Evolutionary conservation across 2,329 filamentous ascomycete genomes (phyloP).

Genomic region (Fusarium sp.): DNA sequence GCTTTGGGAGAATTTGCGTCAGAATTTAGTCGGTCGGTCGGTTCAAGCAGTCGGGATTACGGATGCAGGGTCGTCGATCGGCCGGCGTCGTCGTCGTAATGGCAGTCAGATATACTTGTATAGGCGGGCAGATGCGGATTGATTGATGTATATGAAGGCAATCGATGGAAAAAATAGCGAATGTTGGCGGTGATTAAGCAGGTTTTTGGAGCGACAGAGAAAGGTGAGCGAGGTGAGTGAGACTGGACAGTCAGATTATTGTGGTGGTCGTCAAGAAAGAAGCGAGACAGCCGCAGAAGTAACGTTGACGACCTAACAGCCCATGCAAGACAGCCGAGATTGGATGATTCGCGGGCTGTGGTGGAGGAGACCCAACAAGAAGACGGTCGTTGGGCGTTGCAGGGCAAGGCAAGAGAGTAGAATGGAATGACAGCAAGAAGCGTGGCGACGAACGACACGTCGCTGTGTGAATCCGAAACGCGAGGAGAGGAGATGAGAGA

Average conservation of each 20-base stretch:
- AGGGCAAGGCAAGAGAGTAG: slow-evolving; percentile 6
- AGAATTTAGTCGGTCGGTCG: not conserved
- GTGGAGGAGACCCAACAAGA: slow-evolving; percentile 6
- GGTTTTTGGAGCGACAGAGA: slow-evolving; percentile 25
- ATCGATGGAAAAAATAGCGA: slow-evolving; percentile 20
- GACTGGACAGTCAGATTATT: slow-evolving; percentile 4
- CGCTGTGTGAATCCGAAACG: slow-evolving; percentile 39
- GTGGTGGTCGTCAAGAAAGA: slow-evolving; percentile 22
- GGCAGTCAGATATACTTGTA: not conserved
- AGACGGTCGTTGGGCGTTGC: slow-evolving; percentile 13
- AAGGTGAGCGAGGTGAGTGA: slow-evolving; percentile 11
- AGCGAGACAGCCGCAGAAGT: slow-evolving; percentile 32
- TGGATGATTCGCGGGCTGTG: slow-evolving; percentile 19
- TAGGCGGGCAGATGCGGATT: not conserved
- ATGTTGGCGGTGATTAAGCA: slow-evolving; percentile 14
- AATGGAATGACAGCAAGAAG: slow-evolving; percentile 19
- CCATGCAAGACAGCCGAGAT: slow-evolving; percentile 39
- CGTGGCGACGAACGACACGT: slow-evolving; percentile 45
- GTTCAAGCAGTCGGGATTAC: slow-evolving; percentile 19
- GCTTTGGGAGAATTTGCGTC: not conserved
- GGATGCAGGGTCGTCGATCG: slow-evolving; percentile 35
- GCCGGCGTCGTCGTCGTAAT: slow-evolving; percentile 34
- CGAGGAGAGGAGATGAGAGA: slow-evolving; percentile 27
- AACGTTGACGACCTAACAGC: slow-evolving; percentile 23
- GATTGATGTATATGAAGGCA: not conserved